Evolutionary conservation across 306 rosid genomes (phyloP), one percentile per base, ranked within the genome.

Genomic region (Calophaca sinica): DNA sequence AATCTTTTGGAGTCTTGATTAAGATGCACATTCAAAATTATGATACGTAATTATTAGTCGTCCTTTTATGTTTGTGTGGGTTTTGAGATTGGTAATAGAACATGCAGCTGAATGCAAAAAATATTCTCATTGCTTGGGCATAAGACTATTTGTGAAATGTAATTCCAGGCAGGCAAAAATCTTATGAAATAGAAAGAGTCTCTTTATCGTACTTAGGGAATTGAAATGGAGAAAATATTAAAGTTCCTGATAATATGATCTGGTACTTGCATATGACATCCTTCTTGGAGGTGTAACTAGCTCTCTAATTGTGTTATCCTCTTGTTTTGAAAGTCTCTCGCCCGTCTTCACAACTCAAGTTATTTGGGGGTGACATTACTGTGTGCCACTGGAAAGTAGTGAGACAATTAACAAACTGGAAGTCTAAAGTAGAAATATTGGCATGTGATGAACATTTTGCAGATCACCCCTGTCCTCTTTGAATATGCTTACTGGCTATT

Each of bases 231-330:
- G 45, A 79, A 13, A 31, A 38, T 28, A 64, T 63, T 62, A 10
- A 11, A 64, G 76, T 66, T 49, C 32, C 41, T 48, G 36, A 50
- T 14, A 62, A 36, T 70, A 63, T 36, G 4, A 65, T 15, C 9
- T 9, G 15, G 31, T 53, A 73, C 33, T 73, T 59, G 58, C 50
- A 52, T 60, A 64, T 32, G 49, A 44, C 63, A 68, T 73, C 63
- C 57, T 70, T 75, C 70, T 73, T 78, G 83, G 80, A 67, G 62
- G 73, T 58, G 32, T 67, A 51, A 41, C 9, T 58, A 13, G 51
- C 31, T 57, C 9, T 50, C 26, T 68, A 29, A 10, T 45, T 44
- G 62, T 31, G 20, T 65, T 46, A 13, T 32, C 72, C 62, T 44
- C 46, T 72, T 72, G 68, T 41, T 62, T 61, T 61, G 59, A 39